Evolutionary conservation across 1,284 basidiomycete genomes (phyloP), one percentile per base, ranked within the genome.

Genomic region (Stygiomarasmius scandens): DNA sequence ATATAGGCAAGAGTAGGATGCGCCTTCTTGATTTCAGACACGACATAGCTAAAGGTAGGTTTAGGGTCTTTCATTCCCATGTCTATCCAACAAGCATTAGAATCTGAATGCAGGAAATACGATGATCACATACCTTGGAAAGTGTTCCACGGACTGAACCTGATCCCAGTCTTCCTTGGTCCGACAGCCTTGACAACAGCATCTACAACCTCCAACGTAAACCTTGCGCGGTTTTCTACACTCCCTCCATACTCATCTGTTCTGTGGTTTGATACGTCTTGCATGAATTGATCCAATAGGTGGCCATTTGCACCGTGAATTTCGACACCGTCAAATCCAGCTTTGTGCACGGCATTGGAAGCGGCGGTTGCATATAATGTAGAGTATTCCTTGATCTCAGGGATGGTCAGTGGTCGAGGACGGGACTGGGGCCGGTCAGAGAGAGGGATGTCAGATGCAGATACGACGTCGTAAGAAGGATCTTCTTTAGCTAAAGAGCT

Each of bases 241-340:
- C 74, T 76, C 1, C 83, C 84, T 4, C 85, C 84, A 67, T 82
- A 87, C 29, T 71, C 67, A 66, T 87, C 85, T 8, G 77, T 80
- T 32, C 84, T 74, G 24, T 77, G 68, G 69, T 85, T 85, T 36
- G 71, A 63, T 2, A 70, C 63, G 36, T 75, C 71, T 60, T 81
- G 77, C n/a, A 77, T 49, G 65, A 77, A 78, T 60, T 78, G 75
- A 61, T 78, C 76, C 19, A 77, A 27, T 5, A 77, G 63, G 52
- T 73, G 74, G 4, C 75, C 73, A 54, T 72, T 68, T 12, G 70
- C 67, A 2, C 29, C 58, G 44, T 73, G 71, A 12, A 73, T 52
- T 55, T 74, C 71, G 9, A 72, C 70, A 3, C 77, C 78, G 56
- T 83, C 80, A 56, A 81, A 82, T 2, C 78, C 81, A 2, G 80